Conservation (phyloP, 2,329 filamentous ascomycete genomes). For the Fusarium sp. region DNA sequence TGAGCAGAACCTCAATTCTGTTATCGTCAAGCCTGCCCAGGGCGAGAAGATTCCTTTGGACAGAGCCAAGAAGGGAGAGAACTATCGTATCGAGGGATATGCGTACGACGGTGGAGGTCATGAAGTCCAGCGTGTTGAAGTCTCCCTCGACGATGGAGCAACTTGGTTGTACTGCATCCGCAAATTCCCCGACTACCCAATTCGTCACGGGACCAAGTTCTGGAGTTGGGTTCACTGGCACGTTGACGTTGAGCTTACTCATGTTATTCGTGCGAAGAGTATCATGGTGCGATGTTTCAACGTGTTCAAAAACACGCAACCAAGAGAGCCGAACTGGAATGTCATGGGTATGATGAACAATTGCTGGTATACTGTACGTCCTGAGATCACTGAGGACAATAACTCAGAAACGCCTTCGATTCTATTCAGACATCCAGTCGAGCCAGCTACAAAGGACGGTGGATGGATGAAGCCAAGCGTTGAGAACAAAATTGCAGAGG, state of each 20-base stretch:
- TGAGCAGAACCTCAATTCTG: background rate
- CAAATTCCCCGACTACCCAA: background rate
- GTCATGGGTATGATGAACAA: background rate
- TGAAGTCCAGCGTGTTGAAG: background rate
- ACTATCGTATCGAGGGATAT: background rate
- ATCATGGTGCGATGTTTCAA: background rate
- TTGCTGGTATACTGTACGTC: background rate
- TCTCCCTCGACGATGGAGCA: background rate
- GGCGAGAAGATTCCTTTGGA: background rate
- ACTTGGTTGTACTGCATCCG: background rate
- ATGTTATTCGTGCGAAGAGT: background rate
- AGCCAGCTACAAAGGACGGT: background rate
- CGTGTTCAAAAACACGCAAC: background rate
- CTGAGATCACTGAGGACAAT: background rate
- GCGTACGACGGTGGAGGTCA: background rate
- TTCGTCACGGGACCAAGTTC: background rate
- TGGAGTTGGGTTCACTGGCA: background rate
- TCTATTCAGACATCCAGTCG: background rate
- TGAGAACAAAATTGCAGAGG: background rate
- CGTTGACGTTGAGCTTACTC: background rate
- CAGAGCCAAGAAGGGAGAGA: background rate
- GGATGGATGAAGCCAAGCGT: background rate
- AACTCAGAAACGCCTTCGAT: background rate
- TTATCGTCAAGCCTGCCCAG: background rate
- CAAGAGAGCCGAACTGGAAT: background rate